phyloP scores from a whole-genome alignment of 1,139 yeast species.

The Taphrina confusa region DNA sequence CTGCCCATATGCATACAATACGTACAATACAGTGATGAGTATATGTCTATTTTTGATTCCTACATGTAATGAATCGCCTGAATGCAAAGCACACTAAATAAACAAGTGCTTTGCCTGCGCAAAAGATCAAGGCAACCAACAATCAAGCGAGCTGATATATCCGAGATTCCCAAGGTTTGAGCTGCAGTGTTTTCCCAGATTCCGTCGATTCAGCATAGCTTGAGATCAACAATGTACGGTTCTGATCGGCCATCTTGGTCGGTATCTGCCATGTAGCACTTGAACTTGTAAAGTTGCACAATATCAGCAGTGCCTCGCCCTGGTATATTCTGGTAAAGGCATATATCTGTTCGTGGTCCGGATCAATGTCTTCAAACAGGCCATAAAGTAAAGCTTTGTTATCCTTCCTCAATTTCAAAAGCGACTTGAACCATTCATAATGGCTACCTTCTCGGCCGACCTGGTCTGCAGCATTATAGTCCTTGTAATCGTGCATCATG shows the following conservation, averaged over 20 bases:
- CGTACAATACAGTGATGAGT: no score
- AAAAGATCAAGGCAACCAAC: neutral
- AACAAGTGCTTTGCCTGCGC: no score
- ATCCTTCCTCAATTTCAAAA: constrained; percentile 53
- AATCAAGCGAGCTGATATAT: neutral
- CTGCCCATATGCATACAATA: no score
- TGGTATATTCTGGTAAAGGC: constrained; percentile 25
- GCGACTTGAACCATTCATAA: constrained; percentile 53
- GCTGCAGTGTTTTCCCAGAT: neutral
- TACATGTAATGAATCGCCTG: no score
- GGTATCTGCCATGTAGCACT: neutral
- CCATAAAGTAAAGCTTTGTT: constrained; percentile 53
- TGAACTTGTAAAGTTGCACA: constrained; percentile 21
- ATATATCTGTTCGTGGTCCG: constrained; percentile 24
- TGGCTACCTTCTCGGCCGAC: constrained; percentile 54
- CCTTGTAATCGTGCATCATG: constrained; percentile 55
- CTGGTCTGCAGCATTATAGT: constrained; percentile 55
- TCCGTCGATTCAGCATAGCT: neutral
- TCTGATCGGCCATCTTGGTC: neutral
- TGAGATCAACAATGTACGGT: neutral
- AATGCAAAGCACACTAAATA: no score
- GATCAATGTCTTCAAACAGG: constrained; percentile 43
- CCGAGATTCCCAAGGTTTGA: constrained; percentile 6
- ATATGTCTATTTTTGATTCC: no score
- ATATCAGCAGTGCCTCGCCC: neutral